Conservation (phyloP, 148 eudicot species). For the Simmondsia chinensis region DNA sequence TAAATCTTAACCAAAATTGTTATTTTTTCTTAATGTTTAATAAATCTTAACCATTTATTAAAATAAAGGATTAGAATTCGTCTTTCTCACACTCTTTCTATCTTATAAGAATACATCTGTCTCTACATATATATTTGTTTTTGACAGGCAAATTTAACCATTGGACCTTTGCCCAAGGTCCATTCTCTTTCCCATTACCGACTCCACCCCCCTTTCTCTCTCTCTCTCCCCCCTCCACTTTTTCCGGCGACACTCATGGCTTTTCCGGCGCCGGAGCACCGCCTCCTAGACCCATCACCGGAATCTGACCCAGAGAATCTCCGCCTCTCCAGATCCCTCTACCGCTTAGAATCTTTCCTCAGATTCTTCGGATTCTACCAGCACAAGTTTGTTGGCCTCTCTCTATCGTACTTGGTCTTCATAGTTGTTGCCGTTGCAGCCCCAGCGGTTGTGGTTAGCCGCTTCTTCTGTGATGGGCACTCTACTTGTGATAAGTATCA, state of each 20-base stretch:
- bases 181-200: neutral
- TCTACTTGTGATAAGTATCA: conserved; percentile 34
- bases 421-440: conserved; percentile 33
- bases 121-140: no score
- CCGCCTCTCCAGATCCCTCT: conserved; percentile 18
- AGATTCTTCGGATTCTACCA: conserved; percentile 48
- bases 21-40: no score
- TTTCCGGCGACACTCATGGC: no score
- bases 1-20: no score
- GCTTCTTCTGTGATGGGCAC: conserved; percentile 24
- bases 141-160: no score
- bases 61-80: no score
- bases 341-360: conserved; percentile 29
- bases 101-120: no score
- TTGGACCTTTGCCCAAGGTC: no score
- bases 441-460: conserved; percentile 33
- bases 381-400: conserved; percentile 16
- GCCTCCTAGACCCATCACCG: conserved; percentile 3
- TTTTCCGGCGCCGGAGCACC: conserved; percentile 4
- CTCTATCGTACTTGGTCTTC: conserved; percentile 38
- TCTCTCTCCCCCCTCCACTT: neutral
- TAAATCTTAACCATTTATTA: no score
- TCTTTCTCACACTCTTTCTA: no score
- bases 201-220: neutral
- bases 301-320: neutral